Evolutionary conservation across 768 basidiomycete species (phyloP), one percentile per base, ranked within the genome.

Genomic region (Termitomyces sp.): DNA sequence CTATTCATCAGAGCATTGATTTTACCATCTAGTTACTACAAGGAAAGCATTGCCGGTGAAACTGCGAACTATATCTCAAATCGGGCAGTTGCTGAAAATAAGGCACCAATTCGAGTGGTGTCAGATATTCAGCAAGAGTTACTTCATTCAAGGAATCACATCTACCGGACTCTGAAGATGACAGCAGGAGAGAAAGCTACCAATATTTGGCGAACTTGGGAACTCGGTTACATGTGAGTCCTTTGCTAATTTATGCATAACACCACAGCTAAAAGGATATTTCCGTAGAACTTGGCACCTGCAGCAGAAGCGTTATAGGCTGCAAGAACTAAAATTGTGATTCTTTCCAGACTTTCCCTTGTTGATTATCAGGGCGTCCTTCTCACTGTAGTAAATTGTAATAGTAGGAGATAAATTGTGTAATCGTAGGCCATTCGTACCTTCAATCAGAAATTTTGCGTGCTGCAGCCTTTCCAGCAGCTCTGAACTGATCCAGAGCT

Each of bases 401-500:
- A 2, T 30, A 6, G 12, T n/a, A 40, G 18, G 40, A 28, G 6
- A 41, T 12, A 14, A 41, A 1, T 30, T 53, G 14, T 5, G 3
- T 40, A n/a, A n/a, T 23, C 23, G 23, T 53, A 28, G 2, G 38
- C 7, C 7, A 36, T 16, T 16, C 16, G 38, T 6, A 5, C 33
- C 12, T 36, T 14, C 23, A 23, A 51, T 18, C 23, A 2, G 16
- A n/a, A 26, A 55, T 44, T 40, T 18, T 38, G 23, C 40, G 32
- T 20, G 71, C 72, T 12, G 69, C 71, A 46, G 66, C 64, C 43
- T 67, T 68, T 3, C 79, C 82, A 10, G 75, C 74, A 10, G 77
- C 72, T 5, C 79, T 76, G 69, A 87, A 87, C 2, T 68, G 72
- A 60, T 81, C 73, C 41, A 88, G 64, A 6, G 84, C 84, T 41